These are phyloP conservation scores for Tephrocybe sp. DNA, from an alignment of 768 basidiomycete genomes.

Conservation along the genomic window DNA sequence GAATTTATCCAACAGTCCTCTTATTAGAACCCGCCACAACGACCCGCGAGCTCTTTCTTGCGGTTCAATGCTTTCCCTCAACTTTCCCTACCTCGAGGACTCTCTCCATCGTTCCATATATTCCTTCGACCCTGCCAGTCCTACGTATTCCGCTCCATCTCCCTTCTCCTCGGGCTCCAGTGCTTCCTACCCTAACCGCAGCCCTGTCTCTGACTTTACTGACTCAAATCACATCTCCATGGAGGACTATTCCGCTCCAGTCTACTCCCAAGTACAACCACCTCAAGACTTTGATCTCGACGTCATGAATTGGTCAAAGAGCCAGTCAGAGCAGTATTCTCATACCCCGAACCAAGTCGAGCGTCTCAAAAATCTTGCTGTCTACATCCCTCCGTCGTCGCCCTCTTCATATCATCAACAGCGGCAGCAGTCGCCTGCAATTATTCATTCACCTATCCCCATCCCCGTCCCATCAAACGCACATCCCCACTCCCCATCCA, in stretches of 20 bases:
- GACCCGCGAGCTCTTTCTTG: too few relatives aligned
- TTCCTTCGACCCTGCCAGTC: constrained; percentile 27
- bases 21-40: background rate
- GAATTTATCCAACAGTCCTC: constrained; percentile 13
- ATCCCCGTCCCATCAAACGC: constrained; percentile 19
- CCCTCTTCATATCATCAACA: constrained; percentile 15
- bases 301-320: constrained; percentile 19
- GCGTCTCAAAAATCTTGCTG: constrained; percentile 17
- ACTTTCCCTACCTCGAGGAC: constrained; percentile 7
- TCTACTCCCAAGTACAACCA: constrained; percentile 14
- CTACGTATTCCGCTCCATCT: constrained; percentile 38
- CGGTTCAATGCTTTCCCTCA: constrained; percentile 14
- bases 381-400: constrained; percentile 19
- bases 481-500: constrained; percentile 17
- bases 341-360: constrained; percentile 18
- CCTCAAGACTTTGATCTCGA: constrained; percentile 19
- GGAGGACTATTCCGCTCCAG: constrained; percentile 14
- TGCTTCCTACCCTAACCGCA: constrained; percentile 30
- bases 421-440: constrained; percentile 16
- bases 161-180: constrained; percentile 40
- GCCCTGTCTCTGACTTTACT: constrained; percentile 34
- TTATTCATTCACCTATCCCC: constrained; percentile 26
- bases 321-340: constrained; percentile 11
- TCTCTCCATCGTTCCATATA: constrained; percentile 9
- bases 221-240: constrained; percentile 8